Conservation (phyloP, 2,329 filamentous ascomycete species). For the Aspergillus niger region DNA sequence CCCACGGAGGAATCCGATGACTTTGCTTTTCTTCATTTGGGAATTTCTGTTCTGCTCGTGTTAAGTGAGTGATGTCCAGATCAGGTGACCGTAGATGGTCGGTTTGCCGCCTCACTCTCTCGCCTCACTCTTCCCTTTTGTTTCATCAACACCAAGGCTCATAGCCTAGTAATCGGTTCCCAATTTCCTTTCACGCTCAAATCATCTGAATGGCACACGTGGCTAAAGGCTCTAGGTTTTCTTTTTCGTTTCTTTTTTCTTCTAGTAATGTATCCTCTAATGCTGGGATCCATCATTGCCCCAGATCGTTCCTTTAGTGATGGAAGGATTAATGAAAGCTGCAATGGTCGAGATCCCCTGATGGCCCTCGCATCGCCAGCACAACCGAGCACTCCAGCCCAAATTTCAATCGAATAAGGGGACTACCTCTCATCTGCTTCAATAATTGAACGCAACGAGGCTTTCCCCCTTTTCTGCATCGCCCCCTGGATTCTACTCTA, state of each 20-base stretch:
- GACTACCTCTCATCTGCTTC: neutral
- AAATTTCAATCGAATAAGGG: neutral
- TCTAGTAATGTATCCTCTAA: neutral
- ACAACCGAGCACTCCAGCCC: neutral
- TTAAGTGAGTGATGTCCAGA: neutral
- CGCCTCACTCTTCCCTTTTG: constrained; percentile 10
- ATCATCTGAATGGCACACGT: neutral
- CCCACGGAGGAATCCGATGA: too few species aligned
- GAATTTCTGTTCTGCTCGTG: neutral
- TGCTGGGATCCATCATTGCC: neutral
- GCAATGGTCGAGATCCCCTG: neutral
- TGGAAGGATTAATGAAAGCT: neutral
- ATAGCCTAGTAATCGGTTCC: neutral
- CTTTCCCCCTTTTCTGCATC: neutral
- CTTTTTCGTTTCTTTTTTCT: neutral
- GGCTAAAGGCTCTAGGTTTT: neutral
- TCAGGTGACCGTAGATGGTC: constrained; percentile 1
- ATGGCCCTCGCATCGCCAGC: neutral
- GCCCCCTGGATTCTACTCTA: neutral
- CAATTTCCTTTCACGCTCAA: neutral
- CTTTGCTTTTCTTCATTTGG: neutral
- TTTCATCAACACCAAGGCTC: neutral
- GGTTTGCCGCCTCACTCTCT: constrained; percentile 8
- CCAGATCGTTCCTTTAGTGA: neutral
- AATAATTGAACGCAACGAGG: neutral